Conservation (phyloP, 768 basidiomycete species). For the Suillus placidus region DNA sequence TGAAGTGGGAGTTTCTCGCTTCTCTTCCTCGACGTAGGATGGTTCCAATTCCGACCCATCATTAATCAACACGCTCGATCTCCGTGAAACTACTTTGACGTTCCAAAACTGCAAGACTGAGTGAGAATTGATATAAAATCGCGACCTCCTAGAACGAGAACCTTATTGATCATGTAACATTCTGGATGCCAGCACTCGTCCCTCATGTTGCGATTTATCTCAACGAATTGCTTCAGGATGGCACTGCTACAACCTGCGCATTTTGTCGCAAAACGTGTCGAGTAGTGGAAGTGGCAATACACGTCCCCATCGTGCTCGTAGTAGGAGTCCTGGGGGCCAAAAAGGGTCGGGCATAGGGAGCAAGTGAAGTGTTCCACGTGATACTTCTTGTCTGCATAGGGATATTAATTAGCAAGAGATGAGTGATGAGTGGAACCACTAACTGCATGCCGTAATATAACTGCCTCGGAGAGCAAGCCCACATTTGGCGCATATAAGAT, state of each 20-base stretch:
- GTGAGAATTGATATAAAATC: constrained; percentile 17
- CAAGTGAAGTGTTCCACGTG: constrained; percentile 99
- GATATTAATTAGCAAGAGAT: constrained; percentile 19
- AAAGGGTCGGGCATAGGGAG: constrained; percentile 92
- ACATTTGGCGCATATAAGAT: constrained; percentile 96
- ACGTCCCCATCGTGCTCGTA: constrained; percentile 99
- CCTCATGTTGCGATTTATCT: constrained; percentile 96
- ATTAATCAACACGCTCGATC: constrained; percentile 64
- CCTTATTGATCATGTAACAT: constrained; percentile 99
- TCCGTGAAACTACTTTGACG: constrained; percentile 83
- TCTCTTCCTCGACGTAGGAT: constrained; percentile 76
- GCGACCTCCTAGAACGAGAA: constrained; percentile 36
- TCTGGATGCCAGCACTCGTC: constrained; percentile 99
- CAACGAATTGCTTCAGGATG: constrained; percentile 98
- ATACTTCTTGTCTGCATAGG: constrained; percentile 87
- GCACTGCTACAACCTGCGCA: constrained; percentile 97
- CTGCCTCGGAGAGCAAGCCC: constrained; percentile 92
- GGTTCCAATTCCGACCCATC: constrained; percentile 56
- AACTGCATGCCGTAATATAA: constrained; percentile 99
- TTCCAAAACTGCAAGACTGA: constrained; percentile 85
- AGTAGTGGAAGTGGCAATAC: constrained; percentile 99
- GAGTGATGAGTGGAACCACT: constrained; percentile 33
- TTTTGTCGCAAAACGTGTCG: constrained; percentile 97
- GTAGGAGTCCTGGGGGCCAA: constrained; percentile 98
- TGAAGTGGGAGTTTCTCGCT: constrained; percentile 70